A percentile compares a stretch with the other conserved stretches of the same genome.
These are phyloP conservation scores for Lanmaoa rubissima DNA, from an alignment of 768 basidiomycete species.

Conservation along the genomic window DNA sequence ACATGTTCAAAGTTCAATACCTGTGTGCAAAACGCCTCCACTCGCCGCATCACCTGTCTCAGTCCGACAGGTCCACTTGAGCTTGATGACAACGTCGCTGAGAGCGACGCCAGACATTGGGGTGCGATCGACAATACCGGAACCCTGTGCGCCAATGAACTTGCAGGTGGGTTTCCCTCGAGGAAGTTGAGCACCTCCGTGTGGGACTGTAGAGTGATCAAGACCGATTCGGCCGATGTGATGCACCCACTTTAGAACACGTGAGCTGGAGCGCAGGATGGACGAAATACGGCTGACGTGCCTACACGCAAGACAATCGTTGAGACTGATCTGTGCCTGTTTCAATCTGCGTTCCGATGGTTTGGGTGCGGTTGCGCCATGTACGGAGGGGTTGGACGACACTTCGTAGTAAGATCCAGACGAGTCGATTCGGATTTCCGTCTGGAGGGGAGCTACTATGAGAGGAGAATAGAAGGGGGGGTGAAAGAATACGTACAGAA, in stretches of 20 bases:
- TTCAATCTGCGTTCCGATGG: conserved; percentile 60
- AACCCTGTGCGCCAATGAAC: conserved; percentile 43
- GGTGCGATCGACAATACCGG: conserved; percentile 88
- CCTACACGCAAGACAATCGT: conserved; percentile 99
- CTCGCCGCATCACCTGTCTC: conserved; percentile 62
- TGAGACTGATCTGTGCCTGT: conserved; percentile 93
- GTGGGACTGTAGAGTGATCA: conserved; percentile 95
- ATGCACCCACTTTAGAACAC: conserved; percentile 78
- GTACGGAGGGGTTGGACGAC: conserved; percentile 30
- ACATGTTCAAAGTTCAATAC: conserved; percentile 77
- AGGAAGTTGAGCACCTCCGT: conserved; percentile 86
- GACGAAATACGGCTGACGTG: conserved; percentile 35
- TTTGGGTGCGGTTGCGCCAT: conserved; percentile 21
- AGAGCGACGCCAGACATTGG: conserved; percentile 80
- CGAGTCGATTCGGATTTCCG: conserved; percentile 88
- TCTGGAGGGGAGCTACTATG: conserved; percentile 45
- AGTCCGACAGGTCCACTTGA: conserved; percentile 47
- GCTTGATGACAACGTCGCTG: conserved; percentile 54
- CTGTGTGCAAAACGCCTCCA: conserved; percentile 65
- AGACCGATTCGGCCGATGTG: conserved; percentile 95
- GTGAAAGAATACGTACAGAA: conserved; percentile 32
- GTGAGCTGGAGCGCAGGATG: conserved; percentile 9
- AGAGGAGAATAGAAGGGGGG: neutral
- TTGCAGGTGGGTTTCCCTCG: conserved; percentile 46
- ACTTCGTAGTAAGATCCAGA: conserved; percentile 89